Evolutionary conservation across 169 alveolate genomes (phyloP), one percentile per base, ranked within the genome.

Genomic region (Plasmodium ovale): DNA sequence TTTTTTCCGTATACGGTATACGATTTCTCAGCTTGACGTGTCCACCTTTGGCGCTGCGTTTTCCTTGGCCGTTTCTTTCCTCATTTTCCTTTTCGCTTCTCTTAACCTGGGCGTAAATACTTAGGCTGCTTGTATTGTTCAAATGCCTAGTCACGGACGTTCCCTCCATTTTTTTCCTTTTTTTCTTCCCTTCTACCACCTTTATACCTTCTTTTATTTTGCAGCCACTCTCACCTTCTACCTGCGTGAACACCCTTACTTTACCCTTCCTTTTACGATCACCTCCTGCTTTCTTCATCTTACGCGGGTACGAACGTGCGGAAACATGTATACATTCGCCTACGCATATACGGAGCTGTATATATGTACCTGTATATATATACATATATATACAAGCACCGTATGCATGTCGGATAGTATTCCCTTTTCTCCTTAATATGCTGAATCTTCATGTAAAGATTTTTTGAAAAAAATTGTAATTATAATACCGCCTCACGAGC

Each of bases 121-220:
- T 60, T 54, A 77, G 56, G 37, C 62, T 23, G 44, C 42, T 64
- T 27, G 23, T 54, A 27, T 77, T 56, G n/a, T 67, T 51, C 7
- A 60, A 33, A 6, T 53, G 19, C 54, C 62, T 77, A 23, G 68
- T 77, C 27, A 33, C 39, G 12, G 88, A 35, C 47, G 37, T 77
- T 33, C 88, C 88, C 49, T 77, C 88, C 4, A 25, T 19, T 49
- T 60, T 64, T 62, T 77, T 77, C 62, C 39, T 77, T 54, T 77
- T 70, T 49, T 49, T 65, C 27, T 31, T 49, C 9, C 16, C 3
- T 70, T 70, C 16, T 47, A 47, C 73, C 12, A 35, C 54, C n/a
- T 65, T 65, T 14, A 12, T 33, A 1, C 16, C 27, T 27, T 35
- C 16, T 7, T 2, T 33, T 65, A 31, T 62, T 62, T 65, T 39